phyloP scores from a whole-genome alignment of 2,329 filamentous ascomycete species.

The Geosmithia morbida region DNA sequence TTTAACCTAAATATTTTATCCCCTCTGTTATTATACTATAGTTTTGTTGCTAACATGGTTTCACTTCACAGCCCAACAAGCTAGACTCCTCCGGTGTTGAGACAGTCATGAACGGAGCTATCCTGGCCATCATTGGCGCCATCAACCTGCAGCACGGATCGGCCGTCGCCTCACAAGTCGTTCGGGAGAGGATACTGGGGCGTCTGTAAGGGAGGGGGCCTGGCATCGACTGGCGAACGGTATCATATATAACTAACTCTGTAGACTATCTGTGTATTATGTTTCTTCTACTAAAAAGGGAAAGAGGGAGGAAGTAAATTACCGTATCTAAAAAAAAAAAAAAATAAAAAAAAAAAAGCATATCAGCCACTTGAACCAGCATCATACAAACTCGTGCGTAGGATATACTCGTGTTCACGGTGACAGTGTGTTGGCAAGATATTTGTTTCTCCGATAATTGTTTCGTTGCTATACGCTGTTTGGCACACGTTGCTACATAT shows the following conservation, averaged over 20 bases:
- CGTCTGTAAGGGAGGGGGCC: slow-evolving; percentile 7
- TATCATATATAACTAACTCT: not conserved
- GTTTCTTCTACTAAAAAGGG: not conserved
- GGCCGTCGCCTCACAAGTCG: slow-evolving; percentile 58
- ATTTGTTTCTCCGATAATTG: no score
- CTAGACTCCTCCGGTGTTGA: slow-evolving; percentile 59
- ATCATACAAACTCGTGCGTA: no score
- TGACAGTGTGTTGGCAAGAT: no score
- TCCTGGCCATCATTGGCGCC: slow-evolving; percentile 81
- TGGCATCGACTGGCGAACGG: not conserved
- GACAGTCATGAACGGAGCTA: slow-evolving; percentile 57
- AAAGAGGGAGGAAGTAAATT: not conserved
- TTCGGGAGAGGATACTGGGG: slow-evolving; percentile 59
- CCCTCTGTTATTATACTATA: not conserved
- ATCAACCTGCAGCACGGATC: slow-evolving; percentile 79
- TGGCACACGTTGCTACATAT: no score
- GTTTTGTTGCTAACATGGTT: slow-evolving; percentile 2
- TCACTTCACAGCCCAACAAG: slow-evolving; percentile 38
- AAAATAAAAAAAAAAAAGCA: no score
- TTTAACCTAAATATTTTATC: not conserved
- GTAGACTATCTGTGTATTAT: not conserved
- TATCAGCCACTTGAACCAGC: not conserved
- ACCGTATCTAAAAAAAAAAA: no score
- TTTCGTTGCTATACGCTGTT: no score
- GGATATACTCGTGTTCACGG: no score